Conservation (phyloP, 1,284 basidiomycete genomes). For the Marasmius sp. region DNA sequence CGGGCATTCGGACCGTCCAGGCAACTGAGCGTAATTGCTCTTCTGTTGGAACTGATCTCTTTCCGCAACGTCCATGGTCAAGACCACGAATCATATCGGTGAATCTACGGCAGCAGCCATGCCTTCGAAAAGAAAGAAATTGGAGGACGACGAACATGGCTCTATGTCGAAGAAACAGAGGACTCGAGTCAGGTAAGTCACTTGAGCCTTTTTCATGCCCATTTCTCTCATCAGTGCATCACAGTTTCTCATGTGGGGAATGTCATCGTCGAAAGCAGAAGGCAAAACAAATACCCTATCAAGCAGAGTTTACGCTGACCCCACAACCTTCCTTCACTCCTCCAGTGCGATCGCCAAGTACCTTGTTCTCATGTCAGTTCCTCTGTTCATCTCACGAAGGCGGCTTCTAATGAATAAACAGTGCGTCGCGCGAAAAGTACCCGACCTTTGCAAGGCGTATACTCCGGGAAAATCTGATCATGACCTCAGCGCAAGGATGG, state of each 20-base stretch:
- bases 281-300: conserved; percentile 34
- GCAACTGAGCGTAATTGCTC: not conserved
- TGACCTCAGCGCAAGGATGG: conserved; percentile 69
- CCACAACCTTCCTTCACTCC: conserved; percentile 20
- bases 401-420: conserved; percentile 26
- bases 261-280: conserved; percentile 84
- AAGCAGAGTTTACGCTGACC: conserved; percentile 6
- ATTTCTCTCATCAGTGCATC: conserved; percentile 3
- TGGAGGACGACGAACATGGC: conserved; percentile 53
- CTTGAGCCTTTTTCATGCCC: not conserved
- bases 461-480: conserved; percentile 83
- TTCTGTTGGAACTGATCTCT: not conserved
- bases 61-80: conserved; percentile 28
- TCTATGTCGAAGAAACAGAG: conserved; percentile 64
- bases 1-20: not conserved
- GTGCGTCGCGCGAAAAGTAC: conserved; percentile 81
- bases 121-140: conserved; percentile 57
- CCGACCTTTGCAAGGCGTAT: conserved; percentile 81
- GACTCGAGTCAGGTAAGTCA: conserved; percentile 64
- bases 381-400: conserved; percentile 13
- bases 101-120: conserved; percentile 19
- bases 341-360: conserved; percentile 75
- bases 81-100: conserved; percentile 25
- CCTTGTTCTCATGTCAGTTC: conserved; percentile 75
- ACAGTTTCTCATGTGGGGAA: conserved; percentile 82